Percentiles rank a stretch among this genome's conserved stretches.
Conservation (phyloP, 176 grass and related monocot species). For the Echinochloa phyllopogon region DNA sequence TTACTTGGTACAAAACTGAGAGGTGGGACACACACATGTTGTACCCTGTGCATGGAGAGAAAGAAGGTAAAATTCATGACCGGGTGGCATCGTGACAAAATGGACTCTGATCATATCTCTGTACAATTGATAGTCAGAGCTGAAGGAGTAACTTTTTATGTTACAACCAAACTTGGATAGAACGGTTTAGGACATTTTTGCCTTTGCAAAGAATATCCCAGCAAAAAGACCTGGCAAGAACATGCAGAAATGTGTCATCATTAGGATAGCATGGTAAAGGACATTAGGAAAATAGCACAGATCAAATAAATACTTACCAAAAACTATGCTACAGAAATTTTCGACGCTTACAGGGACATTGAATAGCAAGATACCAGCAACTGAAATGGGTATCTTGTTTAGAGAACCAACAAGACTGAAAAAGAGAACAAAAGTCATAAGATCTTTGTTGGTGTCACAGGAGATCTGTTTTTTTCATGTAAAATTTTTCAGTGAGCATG, state of each 20-base stretch:
- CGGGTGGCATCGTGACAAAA: not conserved
- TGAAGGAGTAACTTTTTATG: not conserved
- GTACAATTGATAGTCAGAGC: constrained; percentile 47
- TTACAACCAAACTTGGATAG: not conserved
- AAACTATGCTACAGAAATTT: constrained; percentile 88
- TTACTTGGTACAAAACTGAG: constrained; percentile 44
- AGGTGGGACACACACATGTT: not conserved
- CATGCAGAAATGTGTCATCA: not conserved
- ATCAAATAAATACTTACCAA: constrained; percentile 59
- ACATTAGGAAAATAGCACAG: not conserved
- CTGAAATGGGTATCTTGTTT: constrained; percentile 94
- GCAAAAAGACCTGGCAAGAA: constrained; percentile 85
- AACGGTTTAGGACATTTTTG: constrained; percentile 68
- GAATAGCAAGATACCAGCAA: constrained; percentile 90
- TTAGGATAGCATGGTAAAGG: not conserved
- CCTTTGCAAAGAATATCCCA: constrained; percentile 95
- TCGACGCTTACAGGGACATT: constrained; percentile 73
- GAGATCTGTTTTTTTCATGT: not conserved
- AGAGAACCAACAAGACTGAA: constrained; percentile 79
- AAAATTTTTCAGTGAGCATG: not conserved
- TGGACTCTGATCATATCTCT: constrained; percentile 41
- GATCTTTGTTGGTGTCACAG: constrained; percentile 9
- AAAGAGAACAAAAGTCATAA: constrained; percentile 2
- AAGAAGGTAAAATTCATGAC: constrained; percentile 28
- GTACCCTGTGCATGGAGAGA: constrained; percentile 20